A percentile compares a stretch with the other conserved stretches of the same genome.
Conservation (phyloP, 495 filamentous ascomycete genomes). For the Hyaloscypha variabilis region DNA sequence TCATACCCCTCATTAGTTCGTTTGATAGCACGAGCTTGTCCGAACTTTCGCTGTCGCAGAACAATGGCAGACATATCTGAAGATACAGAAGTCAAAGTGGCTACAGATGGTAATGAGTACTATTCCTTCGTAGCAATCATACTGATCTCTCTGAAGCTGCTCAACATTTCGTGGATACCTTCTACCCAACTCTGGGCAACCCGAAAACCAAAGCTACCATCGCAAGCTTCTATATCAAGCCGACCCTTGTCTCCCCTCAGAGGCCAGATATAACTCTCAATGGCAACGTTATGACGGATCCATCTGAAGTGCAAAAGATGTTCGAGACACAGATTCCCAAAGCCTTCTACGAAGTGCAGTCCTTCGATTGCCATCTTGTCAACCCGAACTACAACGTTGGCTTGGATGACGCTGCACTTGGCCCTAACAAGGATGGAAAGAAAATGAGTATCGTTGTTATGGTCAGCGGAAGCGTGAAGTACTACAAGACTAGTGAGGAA, state of each 20-base stretch:
- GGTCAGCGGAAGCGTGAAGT: slow-evolving; percentile 68
- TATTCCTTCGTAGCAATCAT: neutral
- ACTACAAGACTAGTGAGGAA: slow-evolving; percentile 45
- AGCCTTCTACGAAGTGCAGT: slow-evolving; percentile 58
- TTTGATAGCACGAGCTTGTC: too few species aligned
- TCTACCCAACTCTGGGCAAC: slow-evolving; percentile 29
- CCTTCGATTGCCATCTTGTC: slow-evolving; percentile 73
- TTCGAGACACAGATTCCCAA: slow-evolving; percentile 27
- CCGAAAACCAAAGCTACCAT: slow-evolving; percentile 12
- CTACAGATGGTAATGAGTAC: slow-evolving; percentile 22
- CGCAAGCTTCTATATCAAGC: slow-evolving; percentile 28
- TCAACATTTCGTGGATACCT: slow-evolving; percentile 29
- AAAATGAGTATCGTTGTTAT: slow-evolving; percentile 72
- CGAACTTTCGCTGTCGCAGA: neutral
- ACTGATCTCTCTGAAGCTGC: slow-evolving; percentile 27
- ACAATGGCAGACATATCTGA: slow-evolving; percentile 26
- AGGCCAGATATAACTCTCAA: slow-evolving; percentile 33
- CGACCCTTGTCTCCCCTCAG: slow-evolving; percentile 19
- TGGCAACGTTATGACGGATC: slow-evolving; percentile 26
- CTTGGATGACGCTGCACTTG: slow-evolving; percentile 33
- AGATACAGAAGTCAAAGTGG: slow-evolving; percentile 29
- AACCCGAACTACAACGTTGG: slow-evolving; percentile 61
- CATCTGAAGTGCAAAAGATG: slow-evolving; percentile 24
- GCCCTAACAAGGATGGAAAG: slow-evolving; percentile 39
- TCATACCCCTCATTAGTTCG: too few species aligned